phyloP scores from a whole-genome alignment of 257 asterid genomes.

The Linaria vulgaris region DNA sequence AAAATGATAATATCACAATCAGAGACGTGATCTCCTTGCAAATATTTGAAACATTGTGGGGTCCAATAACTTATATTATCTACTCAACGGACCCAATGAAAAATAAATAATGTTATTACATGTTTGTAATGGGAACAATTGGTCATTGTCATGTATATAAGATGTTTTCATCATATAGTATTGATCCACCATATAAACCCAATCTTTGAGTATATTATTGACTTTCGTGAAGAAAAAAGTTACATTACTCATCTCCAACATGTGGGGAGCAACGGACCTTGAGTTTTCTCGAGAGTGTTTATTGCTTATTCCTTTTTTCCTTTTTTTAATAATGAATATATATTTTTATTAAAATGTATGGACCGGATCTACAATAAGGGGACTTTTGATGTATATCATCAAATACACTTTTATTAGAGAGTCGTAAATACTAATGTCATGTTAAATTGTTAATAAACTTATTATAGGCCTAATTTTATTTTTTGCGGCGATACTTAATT shows the following conservation, averaged over 20 bases:
- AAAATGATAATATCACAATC: no score
- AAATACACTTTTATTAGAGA: no score
- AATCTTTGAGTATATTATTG: constrained; percentile 13
- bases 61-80: not conserved
- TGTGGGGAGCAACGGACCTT: constrained; percentile 28
- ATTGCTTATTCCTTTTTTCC: not conserved
- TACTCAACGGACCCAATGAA: not conserved
- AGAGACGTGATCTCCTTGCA: no score
- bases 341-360: no score
- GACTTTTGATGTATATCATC: no score
- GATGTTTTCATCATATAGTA: not conserved
- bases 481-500: no score
- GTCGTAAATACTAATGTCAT: no score
- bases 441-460: no score
- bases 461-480: no score
- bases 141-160: constrained; percentile 20
- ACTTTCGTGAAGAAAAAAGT: not conserved
- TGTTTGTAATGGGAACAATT: not conserved
- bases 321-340: not conserved
- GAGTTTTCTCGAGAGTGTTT: not conserved
- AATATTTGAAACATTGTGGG: constrained; percentile 8
- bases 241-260: constrained; percentile 27
- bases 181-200: constrained; percentile 12
- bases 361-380: no score
- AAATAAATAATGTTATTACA: no score